These are phyloP conservation scores for Colletotrichum paranaense DNA, from an alignment of 2,329 filamentous ascomycete species.

Conservation along the genomic window DNA sequence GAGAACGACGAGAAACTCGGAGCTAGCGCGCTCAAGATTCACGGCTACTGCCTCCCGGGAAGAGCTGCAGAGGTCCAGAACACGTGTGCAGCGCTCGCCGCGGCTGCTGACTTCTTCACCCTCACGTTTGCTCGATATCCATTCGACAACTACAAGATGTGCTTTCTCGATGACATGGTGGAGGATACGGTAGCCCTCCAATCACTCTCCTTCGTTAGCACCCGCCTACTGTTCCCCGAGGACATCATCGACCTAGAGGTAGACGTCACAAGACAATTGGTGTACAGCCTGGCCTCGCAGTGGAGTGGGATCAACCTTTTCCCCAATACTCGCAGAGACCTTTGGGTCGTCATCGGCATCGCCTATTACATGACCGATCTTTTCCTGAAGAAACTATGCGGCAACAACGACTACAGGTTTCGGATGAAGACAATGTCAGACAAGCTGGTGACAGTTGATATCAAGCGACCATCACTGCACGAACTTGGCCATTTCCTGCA, in stretches of 20 bases:
- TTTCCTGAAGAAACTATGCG: constrained; percentile 90
- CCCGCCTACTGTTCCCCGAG: constrained; percentile 83
- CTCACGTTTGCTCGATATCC: constrained; percentile 91
- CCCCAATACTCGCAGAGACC: constrained; percentile 81
- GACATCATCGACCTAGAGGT: constrained; percentile 86
- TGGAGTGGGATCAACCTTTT: constrained; percentile 96
- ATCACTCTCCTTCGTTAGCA: constrained; percentile 89
- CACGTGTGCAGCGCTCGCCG: constrained; percentile 85
- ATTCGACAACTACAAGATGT: constrained; percentile 91
- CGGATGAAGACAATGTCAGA: constrained; percentile 89
- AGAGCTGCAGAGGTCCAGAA: constrained; percentile 85
- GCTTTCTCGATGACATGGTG: constrained; percentile 91
- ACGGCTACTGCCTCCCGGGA: constrained; percentile 91
- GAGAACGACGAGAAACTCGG: constrained; percentile 93
- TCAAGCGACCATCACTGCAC: constrained; percentile 83
- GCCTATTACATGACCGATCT: constrained; percentile 95
- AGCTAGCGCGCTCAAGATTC: constrained; percentile 86
- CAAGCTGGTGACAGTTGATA: constrained; percentile 82
- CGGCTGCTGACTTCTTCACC: constrained; percentile 91
- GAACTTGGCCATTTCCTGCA: constrained; percentile 82
- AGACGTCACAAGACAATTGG: constrained; percentile 81
- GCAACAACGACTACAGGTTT: constrained; percentile 94
- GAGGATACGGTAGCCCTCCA: constrained; percentile 81
- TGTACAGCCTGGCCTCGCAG: constrained; percentile 88
- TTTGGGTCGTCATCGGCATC: constrained; percentile 90